These are phyloP conservation scores for Poa annua DNA, from an alignment of 176 grass and related monocot species.

Conservation along the genomic window DNA sequence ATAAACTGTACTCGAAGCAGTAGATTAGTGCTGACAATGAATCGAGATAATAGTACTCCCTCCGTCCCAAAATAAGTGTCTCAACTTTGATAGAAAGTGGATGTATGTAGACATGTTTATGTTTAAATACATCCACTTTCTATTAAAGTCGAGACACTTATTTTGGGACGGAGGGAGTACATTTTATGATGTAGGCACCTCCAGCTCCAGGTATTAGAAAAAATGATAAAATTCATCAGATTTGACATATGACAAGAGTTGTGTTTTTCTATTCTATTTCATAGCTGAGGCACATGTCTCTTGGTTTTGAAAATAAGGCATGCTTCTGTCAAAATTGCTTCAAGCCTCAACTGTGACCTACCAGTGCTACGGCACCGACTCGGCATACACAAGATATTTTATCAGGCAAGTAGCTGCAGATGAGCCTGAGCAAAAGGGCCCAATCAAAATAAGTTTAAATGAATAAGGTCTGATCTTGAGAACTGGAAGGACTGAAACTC, in stretches of 20 bases:
- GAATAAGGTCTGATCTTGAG: background rate
- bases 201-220: background rate
- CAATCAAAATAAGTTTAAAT: conserved; percentile 9
- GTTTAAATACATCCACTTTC: too few relatives aligned
- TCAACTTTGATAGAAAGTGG: too few relatives aligned
- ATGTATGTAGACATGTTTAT: too few relatives aligned
- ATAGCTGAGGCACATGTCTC: background rate
- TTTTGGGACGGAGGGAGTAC: too few relatives aligned
- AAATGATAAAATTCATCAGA: conserved; percentile 9
- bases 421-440: background rate
- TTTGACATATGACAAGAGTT: conserved; percentile 12
- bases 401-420: conserved; percentile 2
- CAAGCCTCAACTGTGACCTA: conserved; percentile 23
- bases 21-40: conserved; percentile 7
- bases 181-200: conserved; percentile 18
- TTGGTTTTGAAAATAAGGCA: conserved; percentile 20
- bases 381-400: conserved; percentile 13
- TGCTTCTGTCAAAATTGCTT: conserved; percentile 25
- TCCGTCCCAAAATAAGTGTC: too few relatives aligned
- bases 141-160: too few relatives aligned
- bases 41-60: background rate
- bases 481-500: background rate
- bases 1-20: conserved; percentile 17
- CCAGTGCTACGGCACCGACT: conserved; percentile 7
- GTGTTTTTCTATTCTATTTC: background rate